Conservation (phyloP, 352 stramenopile genomes). For the Thalassiosira mediterranea region DNA sequence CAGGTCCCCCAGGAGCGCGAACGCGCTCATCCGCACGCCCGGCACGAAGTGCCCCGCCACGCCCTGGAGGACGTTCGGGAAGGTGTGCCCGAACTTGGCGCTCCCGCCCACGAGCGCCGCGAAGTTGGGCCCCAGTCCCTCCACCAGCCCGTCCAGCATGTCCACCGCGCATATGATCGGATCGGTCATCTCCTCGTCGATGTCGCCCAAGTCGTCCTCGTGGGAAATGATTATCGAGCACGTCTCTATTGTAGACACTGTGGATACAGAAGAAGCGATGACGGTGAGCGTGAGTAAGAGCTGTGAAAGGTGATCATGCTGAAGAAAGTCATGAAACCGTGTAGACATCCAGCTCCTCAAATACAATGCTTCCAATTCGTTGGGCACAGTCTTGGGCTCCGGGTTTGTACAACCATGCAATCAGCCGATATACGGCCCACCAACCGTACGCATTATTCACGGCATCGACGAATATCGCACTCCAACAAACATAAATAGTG, state of each 20-base stretch:
- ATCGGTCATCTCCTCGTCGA: slow-evolving; percentile 76
- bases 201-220: slow-evolving; percentile 46
- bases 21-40: slow-evolving; percentile 76
- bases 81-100: slow-evolving; percentile 59
- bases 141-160: slow-evolving; percentile 79
- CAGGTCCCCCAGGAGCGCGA: slow-evolving; percentile 79
- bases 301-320: no score
- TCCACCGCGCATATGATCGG: slow-evolving; percentile 81
- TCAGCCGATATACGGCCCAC: no score
- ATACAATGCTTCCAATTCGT: no score
- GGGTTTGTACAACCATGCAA: no score
- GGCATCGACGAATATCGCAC: no score
- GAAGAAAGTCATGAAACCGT: no score
- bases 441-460: no score
- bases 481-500: no score
- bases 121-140: slow-evolving; percentile 79
- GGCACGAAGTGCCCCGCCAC: slow-evolving; percentile 59
- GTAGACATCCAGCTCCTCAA: no score
- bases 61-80: slow-evolving; percentile 57
- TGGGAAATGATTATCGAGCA: slow-evolving; percentile 65
- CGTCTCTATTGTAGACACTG: slow-evolving; percentile 77
- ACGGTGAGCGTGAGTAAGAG: no score
- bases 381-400: no score
- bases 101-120: slow-evolving; percentile 66
- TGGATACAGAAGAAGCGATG: no score